Conservation (phyloP, 805 yeast species). For the Barnettozyma pratensis region DNA sequence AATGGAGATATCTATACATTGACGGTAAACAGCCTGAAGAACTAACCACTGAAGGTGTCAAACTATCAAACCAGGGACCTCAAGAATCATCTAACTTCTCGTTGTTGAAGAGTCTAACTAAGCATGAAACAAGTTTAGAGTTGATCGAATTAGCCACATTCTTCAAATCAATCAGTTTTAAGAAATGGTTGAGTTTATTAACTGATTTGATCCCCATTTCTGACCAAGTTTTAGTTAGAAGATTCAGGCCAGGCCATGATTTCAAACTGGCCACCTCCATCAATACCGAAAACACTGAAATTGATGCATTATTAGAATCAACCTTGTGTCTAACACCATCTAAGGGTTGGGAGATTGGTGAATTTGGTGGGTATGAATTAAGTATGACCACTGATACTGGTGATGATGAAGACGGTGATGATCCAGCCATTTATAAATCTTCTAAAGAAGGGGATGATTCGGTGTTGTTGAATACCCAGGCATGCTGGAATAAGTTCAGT, state of each 20-base stretch:
- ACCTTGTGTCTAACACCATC: conserved; percentile 80
- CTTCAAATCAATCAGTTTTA: conserved; percentile 56
- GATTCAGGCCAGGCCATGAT: conserved; percentile 94
- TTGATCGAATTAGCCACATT: conserved; percentile 53
- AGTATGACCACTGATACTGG: conserved; percentile 60
- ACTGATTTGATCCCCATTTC: conserved; percentile 59
- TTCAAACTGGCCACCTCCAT: conserved; percentile 80
- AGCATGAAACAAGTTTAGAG: conserved; percentile 29
- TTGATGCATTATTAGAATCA: conserved; percentile 60
- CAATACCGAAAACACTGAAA: conserved; percentile 27
- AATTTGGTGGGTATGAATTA: conserved; percentile 89
- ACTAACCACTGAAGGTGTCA: conserved; percentile 27
- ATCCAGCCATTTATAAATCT: conserved; percentile 77
- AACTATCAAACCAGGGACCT: conserved; percentile 31
- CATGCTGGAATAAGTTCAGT: conserved; percentile 76
- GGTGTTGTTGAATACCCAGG: conserved; percentile 73
- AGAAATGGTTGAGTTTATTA: conserved; percentile 59
- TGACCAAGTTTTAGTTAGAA: conserved; percentile 67
- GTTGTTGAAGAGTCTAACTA: conserved; percentile 21
- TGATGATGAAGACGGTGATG: conserved; percentile 45
- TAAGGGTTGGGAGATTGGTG: conserved; percentile 82
- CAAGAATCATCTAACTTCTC: conserved; percentile 56
- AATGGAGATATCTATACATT: conserved; percentile 78
- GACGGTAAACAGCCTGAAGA: conserved; percentile 50
- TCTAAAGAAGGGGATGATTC: conserved; percentile 62